Conservation (phyloP, 306 rosid genomes). For the Dalbergia cultrata region DNA sequence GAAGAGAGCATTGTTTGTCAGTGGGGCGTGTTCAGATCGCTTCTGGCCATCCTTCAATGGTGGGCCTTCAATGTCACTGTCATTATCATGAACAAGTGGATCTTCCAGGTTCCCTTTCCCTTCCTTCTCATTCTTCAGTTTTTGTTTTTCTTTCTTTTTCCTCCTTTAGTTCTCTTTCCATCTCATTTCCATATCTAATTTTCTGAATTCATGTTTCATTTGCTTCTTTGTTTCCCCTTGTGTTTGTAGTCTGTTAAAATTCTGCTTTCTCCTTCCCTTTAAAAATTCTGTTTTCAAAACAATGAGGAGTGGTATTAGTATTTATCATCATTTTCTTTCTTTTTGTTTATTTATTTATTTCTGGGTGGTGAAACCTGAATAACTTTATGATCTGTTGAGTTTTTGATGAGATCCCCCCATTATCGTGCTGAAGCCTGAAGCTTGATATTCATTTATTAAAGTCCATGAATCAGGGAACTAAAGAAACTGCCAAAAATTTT, state of each 20-base stretch:
- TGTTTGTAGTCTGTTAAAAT: not conserved
- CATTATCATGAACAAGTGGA: slow-evolving; percentile 96
- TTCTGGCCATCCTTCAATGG: slow-evolving; percentile 91
- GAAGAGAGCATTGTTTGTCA: slow-evolving; percentile 74
- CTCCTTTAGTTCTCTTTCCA: not conserved
- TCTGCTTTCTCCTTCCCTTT: not conserved
- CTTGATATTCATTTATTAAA: slow-evolving; percentile 6
- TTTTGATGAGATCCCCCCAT: slow-evolving; percentile 29
- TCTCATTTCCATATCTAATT: not conserved
- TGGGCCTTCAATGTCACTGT: slow-evolving; percentile 95
- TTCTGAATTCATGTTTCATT: not conserved
- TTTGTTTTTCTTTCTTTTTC: not conserved
- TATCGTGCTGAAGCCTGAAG: slow-evolving; percentile 11
- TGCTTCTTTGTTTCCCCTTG: not conserved
- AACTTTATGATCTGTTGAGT: not conserved
- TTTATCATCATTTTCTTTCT: not conserved
- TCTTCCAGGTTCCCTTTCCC: slow-evolving; percentile 79
- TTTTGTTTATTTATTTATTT: not conserved
- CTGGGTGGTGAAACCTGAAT: not conserved
- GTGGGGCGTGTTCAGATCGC: slow-evolving; percentile 85
- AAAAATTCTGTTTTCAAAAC: not conserved
- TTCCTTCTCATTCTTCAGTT: too few relatives aligned
- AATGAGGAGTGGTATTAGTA: too few relatives aligned
- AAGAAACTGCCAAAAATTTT: not conserved
- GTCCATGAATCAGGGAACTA: not conserved